Conservation (phyloP, 192 early-diverging fungal species). For the Backusella tarrabulga region DNA sequence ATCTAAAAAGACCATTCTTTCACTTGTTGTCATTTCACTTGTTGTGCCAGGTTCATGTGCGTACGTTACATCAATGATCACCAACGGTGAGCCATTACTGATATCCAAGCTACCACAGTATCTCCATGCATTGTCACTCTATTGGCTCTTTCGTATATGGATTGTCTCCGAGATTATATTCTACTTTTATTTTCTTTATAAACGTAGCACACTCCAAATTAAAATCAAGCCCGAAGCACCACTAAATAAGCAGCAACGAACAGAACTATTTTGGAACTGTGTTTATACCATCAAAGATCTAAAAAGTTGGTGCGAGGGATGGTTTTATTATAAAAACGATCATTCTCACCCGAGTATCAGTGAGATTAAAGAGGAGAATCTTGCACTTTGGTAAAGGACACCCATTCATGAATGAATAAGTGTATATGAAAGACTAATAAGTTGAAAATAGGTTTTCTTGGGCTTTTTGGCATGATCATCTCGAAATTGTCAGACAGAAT, state of each 20-base stretch:
- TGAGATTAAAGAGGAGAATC: conserved; percentile 28
- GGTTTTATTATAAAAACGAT: conserved; percentile 32
- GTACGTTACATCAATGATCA: background rate
- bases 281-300: conserved; percentile 27
- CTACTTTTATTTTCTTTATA: conserved; percentile 30
- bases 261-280: conserved; percentile 25
- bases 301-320: conserved; percentile 31
- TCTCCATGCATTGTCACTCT: background rate
- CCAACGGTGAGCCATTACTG: background rate
- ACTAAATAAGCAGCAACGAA: conserved; percentile 17
- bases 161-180: conserved; percentile 31
- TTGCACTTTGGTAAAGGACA: conserved; percentile 26
- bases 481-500: conserved; percentile 35
- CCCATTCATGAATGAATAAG: background rate
- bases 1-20: background rate
- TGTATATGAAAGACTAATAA: background rate
- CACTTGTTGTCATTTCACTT: background rate
- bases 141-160: conserved; percentile 25
- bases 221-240: background rate
- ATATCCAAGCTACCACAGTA: background rate
- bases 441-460: conserved; percentile 48
- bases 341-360: conserved; percentile 23
- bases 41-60: conserved; percentile 1
- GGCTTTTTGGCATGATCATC: conserved; percentile 45
- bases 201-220: conserved; percentile 16